A percentile compares a stretch with the other conserved stretches of the same genome.
Conservation (phyloP, 352 stramenopile genomes). For the Phytopythium boreale region DNA sequence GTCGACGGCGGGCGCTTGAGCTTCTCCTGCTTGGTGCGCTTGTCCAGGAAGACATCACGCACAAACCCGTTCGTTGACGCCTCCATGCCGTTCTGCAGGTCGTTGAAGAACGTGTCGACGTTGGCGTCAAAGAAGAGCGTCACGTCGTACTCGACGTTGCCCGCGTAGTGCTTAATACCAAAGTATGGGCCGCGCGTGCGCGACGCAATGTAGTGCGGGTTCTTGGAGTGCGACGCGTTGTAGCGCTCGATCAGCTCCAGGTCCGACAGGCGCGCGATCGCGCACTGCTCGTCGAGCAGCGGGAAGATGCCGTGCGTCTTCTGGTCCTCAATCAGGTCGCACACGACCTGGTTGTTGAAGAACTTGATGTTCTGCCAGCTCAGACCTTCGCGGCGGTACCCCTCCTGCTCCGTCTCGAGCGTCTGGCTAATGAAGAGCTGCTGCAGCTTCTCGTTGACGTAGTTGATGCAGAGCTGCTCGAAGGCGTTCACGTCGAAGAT, state of each 20-base stretch:
- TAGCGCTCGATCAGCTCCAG: conserved; percentile 77
- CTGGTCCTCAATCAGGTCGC: conserved; percentile 84
- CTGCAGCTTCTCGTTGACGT: conserved; percentile 89
- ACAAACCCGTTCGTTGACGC: conserved; percentile 73
- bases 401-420: conserved; percentile 75
- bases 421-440: conserved; percentile 87
- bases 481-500: conserved; percentile 90
- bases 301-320: conserved; percentile 83
- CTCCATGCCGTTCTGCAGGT: conserved; percentile 71
- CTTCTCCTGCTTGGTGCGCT: conserved; percentile 71
- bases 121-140: conserved; percentile 84
- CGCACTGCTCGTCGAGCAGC: conserved; percentile 77
- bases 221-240: conserved; percentile 60
- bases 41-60: conserved; percentile 80
- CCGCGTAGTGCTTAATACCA: conserved; percentile 81
- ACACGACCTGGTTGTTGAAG: conserved; percentile 89
- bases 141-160: conserved; percentile 87
- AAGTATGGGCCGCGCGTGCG: conserved; percentile 72
- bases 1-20: conserved; percentile 82
- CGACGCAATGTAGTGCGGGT: conserved; percentile 76
- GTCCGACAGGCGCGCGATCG: conserved; percentile 65
- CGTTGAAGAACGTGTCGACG: conserved; percentile 84
- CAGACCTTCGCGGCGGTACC: conserved; percentile 72
- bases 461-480: conserved; percentile 91
- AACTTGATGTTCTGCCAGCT: conserved; percentile 76